Percentiles rank a stretch among this genome's conserved stretches.
phyloP scores from a whole-genome alignment of 169 alveolate species.

The Babesia ovis region DNA sequence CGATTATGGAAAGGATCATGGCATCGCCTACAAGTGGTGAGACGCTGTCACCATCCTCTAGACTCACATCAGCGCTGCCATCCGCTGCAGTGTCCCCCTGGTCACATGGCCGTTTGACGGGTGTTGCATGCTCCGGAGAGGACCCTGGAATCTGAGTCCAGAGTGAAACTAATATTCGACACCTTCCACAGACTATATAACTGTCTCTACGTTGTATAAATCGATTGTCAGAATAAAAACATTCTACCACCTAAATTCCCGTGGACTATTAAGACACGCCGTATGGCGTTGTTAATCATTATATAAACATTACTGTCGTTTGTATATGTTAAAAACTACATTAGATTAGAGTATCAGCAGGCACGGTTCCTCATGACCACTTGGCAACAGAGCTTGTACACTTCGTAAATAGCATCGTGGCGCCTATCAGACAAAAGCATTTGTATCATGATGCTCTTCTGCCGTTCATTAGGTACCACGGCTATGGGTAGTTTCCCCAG shows the following conservation, averaged over 20 bases:
- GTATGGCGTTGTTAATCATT: neutral
- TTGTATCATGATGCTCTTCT: slow-evolving; percentile 3
- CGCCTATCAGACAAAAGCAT: neutral
- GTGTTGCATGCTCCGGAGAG: slow-evolving; percentile 9
- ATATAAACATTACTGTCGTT: neutral
- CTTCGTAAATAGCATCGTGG: slow-evolving; percentile 18
- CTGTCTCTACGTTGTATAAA: no score
- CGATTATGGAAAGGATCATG: slow-evolving; percentile 34
- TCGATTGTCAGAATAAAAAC: no score
- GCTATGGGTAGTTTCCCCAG: slow-evolving; percentile 34
- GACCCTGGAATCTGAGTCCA: slow-evolving; percentile 5
- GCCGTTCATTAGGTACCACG: slow-evolving; percentile 31
- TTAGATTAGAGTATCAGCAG: neutral
- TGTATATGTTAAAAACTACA: neutral
- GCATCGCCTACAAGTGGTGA: slow-evolving; percentile 8
- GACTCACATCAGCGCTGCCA: slow-evolving; percentile 1
- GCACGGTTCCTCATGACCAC: slow-evolving; percentile 49
- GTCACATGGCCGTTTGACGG: neutral
- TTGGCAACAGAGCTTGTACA: slow-evolving; percentile 51
- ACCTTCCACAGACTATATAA: no score
- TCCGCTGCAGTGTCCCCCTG: slow-evolving; percentile 9
- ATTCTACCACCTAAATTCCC: no score
- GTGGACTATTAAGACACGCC: no score
- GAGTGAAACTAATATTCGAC: no score
- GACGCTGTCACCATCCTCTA: slow-evolving; percentile 12